phyloP scores from a whole-genome alignment of 2,329 filamentous ascomycete species.

The Cladosporium halotolerans region DNA sequence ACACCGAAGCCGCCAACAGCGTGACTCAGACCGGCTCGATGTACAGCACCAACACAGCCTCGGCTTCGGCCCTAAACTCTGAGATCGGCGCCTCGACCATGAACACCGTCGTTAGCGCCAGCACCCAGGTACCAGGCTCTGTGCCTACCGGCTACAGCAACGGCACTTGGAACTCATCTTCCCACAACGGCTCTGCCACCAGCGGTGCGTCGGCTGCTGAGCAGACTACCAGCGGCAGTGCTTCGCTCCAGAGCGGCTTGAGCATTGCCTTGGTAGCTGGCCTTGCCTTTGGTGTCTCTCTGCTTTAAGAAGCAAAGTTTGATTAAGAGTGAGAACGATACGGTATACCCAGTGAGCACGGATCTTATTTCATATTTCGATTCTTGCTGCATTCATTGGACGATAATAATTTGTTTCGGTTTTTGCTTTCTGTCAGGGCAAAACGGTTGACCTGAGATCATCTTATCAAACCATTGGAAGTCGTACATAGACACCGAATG shows the following conservation, averaged over 20 bases:
- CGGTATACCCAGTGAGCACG: too few relatives aligned
- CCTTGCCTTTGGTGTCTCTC: conserved; percentile 17
- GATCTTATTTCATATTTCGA: too few relatives aligned
- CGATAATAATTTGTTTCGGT: too few relatives aligned
- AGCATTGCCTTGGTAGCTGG: conserved; percentile 20
- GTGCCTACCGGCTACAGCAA: conserved; percentile 3
- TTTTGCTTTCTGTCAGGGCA: too few relatives aligned
- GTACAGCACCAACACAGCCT: conserved; percentile 23
- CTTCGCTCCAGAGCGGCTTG: conserved; percentile 13
- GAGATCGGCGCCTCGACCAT: conserved; percentile 12
- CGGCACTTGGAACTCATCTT: background rate
- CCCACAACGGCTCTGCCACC: conserved; percentile 1
- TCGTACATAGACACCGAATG: too few relatives aligned
- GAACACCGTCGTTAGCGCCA: conserved; percentile 13
- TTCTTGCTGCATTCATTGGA: too few relatives aligned
- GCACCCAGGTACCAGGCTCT: background rate
- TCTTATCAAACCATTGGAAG: too few relatives aligned
- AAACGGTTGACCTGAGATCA: too few relatives aligned
- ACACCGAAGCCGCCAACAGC: conserved; percentile 17
- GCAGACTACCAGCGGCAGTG: conserved; percentile 12
- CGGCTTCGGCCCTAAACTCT: conserved; percentile 20
- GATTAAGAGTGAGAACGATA: too few relatives aligned
- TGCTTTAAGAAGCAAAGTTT: conserved; percentile 16
- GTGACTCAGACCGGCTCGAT: conserved; percentile 21
- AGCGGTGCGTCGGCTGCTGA: conserved; percentile 11